phyloP scores from a whole-genome alignment of 352 stramenopile species.

The Globisporangium takayamanum region DNA sequence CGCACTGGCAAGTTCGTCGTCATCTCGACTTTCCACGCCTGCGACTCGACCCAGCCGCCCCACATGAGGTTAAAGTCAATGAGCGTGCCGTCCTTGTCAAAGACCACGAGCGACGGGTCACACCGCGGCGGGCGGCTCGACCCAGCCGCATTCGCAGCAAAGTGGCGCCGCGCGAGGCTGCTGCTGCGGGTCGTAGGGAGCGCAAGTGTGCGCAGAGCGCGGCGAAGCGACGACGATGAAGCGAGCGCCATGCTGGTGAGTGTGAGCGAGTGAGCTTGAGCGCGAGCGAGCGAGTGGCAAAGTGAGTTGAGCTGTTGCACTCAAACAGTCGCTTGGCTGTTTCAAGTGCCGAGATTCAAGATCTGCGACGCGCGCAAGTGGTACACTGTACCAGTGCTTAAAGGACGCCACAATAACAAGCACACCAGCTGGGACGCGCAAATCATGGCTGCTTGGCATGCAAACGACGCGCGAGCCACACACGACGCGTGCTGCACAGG shows the following conservation, averaged over 20 bases:
- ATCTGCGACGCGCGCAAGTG: too few relatives aligned
- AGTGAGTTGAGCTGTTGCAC: too few relatives aligned
- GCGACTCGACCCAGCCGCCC: conserved; percentile 80
- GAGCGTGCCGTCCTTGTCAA: conserved; percentile 88
- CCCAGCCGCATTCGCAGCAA: conserved; percentile 8
- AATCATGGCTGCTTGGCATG: too few relatives aligned
- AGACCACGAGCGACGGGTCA: conserved; percentile 73
- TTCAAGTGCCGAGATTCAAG: too few relatives aligned
- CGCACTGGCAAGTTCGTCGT: conserved; percentile 65
- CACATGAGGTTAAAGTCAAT: conserved; percentile 91
- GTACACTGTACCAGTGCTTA: too few relatives aligned
- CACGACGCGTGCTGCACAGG: too few relatives aligned
- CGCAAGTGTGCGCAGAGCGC: background rate
- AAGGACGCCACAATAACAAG: too few relatives aligned
- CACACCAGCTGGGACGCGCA: too few relatives aligned
- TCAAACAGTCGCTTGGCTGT: too few relatives aligned
- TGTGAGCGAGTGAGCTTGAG: too few relatives aligned
- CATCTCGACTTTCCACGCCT: conserved; percentile 84
- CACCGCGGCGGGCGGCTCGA: conserved; percentile 21
- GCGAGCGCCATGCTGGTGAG: conserved; percentile 1
- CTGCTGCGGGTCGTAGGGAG: background rate
- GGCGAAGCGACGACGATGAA: conserved; percentile 5
- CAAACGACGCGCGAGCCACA: too few relatives aligned
- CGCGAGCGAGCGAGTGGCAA: too few relatives aligned
- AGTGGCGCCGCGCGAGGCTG: conserved; percentile 5